Percentiles rank a stretch among this genome's conserved stretches.
phyloP scores from a whole-genome alignment of 768 basidiomycete species.

The Pleurotus djamor region DNA sequence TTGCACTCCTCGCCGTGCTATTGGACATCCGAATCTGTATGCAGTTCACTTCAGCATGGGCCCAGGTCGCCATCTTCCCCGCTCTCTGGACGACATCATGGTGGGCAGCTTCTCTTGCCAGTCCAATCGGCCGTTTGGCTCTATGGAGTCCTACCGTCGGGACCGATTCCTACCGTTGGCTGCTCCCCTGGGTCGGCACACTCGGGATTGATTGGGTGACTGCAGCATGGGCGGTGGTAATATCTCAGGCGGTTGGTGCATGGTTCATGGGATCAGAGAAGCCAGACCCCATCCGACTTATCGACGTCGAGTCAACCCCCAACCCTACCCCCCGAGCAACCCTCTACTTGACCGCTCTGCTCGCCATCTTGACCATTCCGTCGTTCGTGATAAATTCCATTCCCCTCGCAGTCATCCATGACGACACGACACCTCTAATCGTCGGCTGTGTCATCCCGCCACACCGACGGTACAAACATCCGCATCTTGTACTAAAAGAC shows the following conservation, averaged over 20 bases:
- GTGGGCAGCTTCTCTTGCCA: slow-evolving; percentile 49
- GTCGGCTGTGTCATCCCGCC: slow-evolving; percentile 72
- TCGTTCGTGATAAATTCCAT: slow-evolving; percentile 43
- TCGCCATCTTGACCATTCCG: slow-evolving; percentile 52
- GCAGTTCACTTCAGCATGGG: slow-evolving; percentile 30
- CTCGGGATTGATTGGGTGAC: slow-evolving; percentile 68
- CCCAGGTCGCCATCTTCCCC: slow-evolving; percentile 60
- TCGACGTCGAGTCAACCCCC: slow-evolving; percentile 6
- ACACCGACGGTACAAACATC: slow-evolving; percentile 35
- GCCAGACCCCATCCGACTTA: slow-evolving; percentile 7
- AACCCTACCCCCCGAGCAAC: slow-evolving; percentile 18
- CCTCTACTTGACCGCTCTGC: slow-evolving; percentile 32
- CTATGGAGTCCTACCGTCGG: slow-evolving; percentile 67
- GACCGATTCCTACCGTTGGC: slow-evolving; percentile 60
- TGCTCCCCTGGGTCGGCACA: slow-evolving; percentile 55
- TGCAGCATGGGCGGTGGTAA: slow-evolving; percentile 73
- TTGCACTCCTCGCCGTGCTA: slow-evolving; percentile 38
- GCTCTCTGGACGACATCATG: slow-evolving; percentile 67
- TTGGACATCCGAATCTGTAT: slow-evolving; percentile 32
- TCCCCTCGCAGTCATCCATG: slow-evolving; percentile 34
- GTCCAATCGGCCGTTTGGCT: slow-evolving; percentile 68
- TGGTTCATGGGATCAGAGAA: slow-evolving; percentile 54
- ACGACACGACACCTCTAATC: slow-evolving; percentile 50
- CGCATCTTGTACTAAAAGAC: slow-evolving; percentile 45
- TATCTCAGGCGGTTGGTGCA: slow-evolving; percentile 47